phyloP scores from a whole-genome alignment of 768 basidiomycete genomes.

The Suillus cothurnatus region DNA sequence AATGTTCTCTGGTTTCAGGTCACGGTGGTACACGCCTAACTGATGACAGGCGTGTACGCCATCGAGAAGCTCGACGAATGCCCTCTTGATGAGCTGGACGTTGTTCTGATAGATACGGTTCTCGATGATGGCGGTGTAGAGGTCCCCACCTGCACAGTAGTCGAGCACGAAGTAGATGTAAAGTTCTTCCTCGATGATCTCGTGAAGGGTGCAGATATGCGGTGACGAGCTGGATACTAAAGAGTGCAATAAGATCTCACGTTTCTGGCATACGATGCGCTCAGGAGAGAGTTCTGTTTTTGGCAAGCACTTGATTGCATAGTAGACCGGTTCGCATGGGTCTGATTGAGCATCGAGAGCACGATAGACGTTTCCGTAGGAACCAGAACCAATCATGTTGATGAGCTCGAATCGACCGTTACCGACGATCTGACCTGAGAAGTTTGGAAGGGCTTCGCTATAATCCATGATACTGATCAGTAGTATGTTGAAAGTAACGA shows the following conservation, averaged over 20 bases:
- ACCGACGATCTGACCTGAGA: conserved; percentile 54
- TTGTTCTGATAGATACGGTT: conserved; percentile 55
- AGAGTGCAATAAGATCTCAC: conserved; percentile 67
- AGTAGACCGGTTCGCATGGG: conserved; percentile 42
- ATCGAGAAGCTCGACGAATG: conserved; percentile 81
- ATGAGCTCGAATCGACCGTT: conserved; percentile 62
- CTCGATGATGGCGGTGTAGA: conserved; percentile 72
- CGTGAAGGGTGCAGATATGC: conserved; percentile 70
- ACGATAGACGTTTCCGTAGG: conserved; percentile 78
- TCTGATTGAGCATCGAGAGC: conserved; percentile 55
- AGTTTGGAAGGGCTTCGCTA: conserved; percentile 43
- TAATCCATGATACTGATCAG: conserved; percentile 5
- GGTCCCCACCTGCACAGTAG: conserved; percentile 59
- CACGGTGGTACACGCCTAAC: conserved; percentile 76
- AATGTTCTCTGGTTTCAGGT: conserved; percentile 87
- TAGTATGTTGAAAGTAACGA: conserved; percentile 5
- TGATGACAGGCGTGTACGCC: conserved; percentile 76
- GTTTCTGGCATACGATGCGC: conserved; percentile 59
- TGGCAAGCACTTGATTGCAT: conserved; percentile 78
- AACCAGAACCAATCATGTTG: conserved; percentile 69
- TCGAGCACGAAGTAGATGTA: conserved; percentile 72
- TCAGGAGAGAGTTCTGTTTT: conserved; percentile 55
- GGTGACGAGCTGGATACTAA: conserved; percentile 51
- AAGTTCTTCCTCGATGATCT: conserved; percentile 57
- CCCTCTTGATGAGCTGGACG: conserved; percentile 59